Base-by-base conservation (phyloP, 179 eudicot species). In the Pouteria campechiana region DNA sequence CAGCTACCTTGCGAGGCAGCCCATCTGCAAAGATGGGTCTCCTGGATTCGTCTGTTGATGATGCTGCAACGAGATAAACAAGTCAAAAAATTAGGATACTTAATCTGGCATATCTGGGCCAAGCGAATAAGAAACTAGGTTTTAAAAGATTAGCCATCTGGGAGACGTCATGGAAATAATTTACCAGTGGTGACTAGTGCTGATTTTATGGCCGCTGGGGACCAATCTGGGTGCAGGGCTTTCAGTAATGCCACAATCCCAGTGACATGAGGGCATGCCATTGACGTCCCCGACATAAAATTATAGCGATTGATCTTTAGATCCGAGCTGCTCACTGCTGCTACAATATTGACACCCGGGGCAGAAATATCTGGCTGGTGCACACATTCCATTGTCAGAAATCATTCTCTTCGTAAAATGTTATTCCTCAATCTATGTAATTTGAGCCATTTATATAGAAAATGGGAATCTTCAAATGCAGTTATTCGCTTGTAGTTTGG, bases 311-410 rank as follows among this genome's bases (percentile, higher is more conserved):
- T 7, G 0, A 15, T 24, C 0, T 1, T 12, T 10, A 37, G 7
- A 32, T 28, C 25, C 1, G 14, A 28, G 37, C 31, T 32, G 17
- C 39, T 21, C 8, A 25, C 30, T 3, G 64, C 52, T 17, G 58
- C 64, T 22, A 59, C 30, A 22, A 59, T 31, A 17, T 37, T 46
- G 16, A 59, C 64, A 10, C 64, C 58, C 10, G 58, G 58, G n/a
- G 64, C 64, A 25, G 58, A 28, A 27, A 59, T 31, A 37, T 59
- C 64, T 21, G 64, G 64, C 64, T 59, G 37, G 52, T 45, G 19
- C 43, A 20, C 39, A 29, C 22, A 29, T 17, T 18, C 13, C n/a
- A n/a, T n/a, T n/a, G n/a, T n/a, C n/a, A n/a, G n/a, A n/a, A n/a
- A n/a, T n/a, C n/a, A n/a, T n/a, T n/a, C n/a, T n/a, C n/a, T n/a